A percentile compares a stretch with the other conserved stretches of the same genome.
Evolutionary conservation across 352 stramenopile genomes (phyloP).

Genomic region (Globisporangium irregulare): DNA sequence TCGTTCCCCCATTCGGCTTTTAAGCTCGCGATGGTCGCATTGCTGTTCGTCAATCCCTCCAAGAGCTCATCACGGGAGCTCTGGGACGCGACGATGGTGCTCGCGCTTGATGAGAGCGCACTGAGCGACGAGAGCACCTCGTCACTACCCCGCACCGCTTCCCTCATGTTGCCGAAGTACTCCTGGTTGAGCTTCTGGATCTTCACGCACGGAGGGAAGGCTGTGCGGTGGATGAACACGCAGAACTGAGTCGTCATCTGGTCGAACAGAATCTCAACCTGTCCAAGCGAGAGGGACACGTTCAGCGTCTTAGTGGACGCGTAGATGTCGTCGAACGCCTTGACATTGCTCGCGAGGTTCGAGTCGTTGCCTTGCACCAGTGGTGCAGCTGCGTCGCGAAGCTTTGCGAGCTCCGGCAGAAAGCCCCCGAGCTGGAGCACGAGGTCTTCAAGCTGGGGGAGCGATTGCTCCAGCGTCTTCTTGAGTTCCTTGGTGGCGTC

Average conservation of each 20-base stretch:
- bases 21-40: not conserved
- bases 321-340: not conserved
- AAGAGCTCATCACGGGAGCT: not conserved
- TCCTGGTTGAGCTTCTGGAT: constrained; percentile 6
- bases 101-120: not conserved
- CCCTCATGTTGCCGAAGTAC: constrained; percentile 7
- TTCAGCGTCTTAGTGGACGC: not conserved
- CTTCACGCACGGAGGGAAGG: constrained; percentile 3
- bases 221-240: constrained; percentile 3
- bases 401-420: not conserved
- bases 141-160: not conserved
- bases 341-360: not conserved
- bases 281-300: not conserved
- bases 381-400: not conserved
- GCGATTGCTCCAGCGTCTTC: not conserved
- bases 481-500: not conserved
- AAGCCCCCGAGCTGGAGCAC: not conserved
- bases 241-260: constrained; percentile 1
- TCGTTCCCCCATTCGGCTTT: constrained; percentile 1
- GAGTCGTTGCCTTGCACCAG: not conserved
- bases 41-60: not conserved
- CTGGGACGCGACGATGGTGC: not conserved
- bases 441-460: not conserved
- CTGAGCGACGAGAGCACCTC: constrained; percentile 1
- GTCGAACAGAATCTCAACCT: constrained; percentile 2